A percentile compares a stretch with the other conserved stretches of the same genome.
phyloP scores from a whole-genome alignment of 2,329 filamentous ascomycete species.

The Aspergillus bombycis region DNA sequence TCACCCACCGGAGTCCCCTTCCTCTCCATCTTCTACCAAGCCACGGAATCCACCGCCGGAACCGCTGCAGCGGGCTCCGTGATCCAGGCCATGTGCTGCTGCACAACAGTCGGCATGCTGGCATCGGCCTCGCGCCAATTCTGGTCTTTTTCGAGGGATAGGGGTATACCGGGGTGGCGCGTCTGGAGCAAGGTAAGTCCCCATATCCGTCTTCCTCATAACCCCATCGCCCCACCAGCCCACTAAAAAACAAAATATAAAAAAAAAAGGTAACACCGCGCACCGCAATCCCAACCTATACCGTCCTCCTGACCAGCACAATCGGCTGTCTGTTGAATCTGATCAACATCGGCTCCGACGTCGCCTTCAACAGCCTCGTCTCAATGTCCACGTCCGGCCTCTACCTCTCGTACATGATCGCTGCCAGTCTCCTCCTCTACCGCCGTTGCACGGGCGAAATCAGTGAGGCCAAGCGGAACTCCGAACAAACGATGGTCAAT shows the following conservation, averaged over 20 bases:
- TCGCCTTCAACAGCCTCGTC: slow-evolving; percentile 38
- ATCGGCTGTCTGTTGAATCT: slow-evolving; percentile 34
- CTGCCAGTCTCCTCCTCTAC: slow-evolving; percentile 30
- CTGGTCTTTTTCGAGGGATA: slow-evolving; percentile 33
- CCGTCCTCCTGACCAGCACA: slow-evolving; percentile 29
- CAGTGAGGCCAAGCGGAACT: slow-evolving; percentile 14
- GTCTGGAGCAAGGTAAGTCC: slow-evolving; percentile 30
- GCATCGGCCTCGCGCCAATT: slow-evolving; percentile 50
- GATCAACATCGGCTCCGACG: slow-evolving; percentile 38
- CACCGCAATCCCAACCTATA: slow-evolving; percentile 32
- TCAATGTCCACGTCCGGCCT: slow-evolving; percentile 38
- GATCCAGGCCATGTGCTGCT: slow-evolving; percentile 33
- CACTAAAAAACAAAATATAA: no score
- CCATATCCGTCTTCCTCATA: background rate
- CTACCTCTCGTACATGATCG: slow-evolving; percentile 35
- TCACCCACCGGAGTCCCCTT: slow-evolving; percentile 38
- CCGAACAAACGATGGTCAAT: slow-evolving; percentile 26
- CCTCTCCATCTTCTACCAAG: slow-evolving; percentile 37
- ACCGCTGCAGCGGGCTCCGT: slow-evolving; percentile 30
- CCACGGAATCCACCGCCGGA: slow-evolving; percentile 30
- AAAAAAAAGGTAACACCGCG: slow-evolving; percentile 22
- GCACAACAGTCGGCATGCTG: slow-evolving; percentile 36
- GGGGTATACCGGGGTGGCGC: slow-evolving; percentile 31
- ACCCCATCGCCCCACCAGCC: background rate
- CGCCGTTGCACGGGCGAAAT: slow-evolving; percentile 29